These are phyloP conservation scores for Priceomyces carsonii DNA, from an alignment of 805 yeast species.

Conservation along the genomic window DNA sequence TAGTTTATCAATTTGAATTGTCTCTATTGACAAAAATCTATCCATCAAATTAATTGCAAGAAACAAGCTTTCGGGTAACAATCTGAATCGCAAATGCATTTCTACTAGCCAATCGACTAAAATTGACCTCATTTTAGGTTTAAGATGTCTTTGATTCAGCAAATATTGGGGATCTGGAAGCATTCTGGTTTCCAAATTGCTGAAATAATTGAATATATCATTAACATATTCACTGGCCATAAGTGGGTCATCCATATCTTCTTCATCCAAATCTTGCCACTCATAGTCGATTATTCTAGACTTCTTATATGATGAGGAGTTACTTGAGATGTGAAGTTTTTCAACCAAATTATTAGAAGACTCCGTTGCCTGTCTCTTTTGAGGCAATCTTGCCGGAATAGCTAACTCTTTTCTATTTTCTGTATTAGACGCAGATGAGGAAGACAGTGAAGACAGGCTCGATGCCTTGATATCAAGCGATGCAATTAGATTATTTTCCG, in stretches of 20 bases:
- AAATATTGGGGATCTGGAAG: slow-evolving; percentile 73
- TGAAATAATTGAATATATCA: slow-evolving; percentile 81
- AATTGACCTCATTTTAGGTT: slow-evolving; percentile 83
- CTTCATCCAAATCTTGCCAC: slow-evolving; percentile 76
- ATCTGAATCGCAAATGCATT: slow-evolving; percentile 79
- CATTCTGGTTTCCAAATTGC: slow-evolving; percentile 69
- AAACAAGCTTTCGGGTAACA: slow-evolving; percentile 82
- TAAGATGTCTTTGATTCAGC: slow-evolving; percentile 60
- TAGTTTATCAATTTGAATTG: slow-evolving; percentile 73
- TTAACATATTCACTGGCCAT: slow-evolving; percentile 93
- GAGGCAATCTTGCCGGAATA: slow-evolving; percentile 38
- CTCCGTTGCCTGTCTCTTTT: slow-evolving; percentile 59
- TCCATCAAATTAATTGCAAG: slow-evolving; percentile 86
- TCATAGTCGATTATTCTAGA: slow-evolving; percentile 43
- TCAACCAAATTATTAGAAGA: slow-evolving; percentile 47
- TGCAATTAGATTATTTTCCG: slow-evolving; percentile 8
- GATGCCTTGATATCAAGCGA: slow-evolving; percentile 8
- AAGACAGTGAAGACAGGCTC: slow-evolving; percentile 3
- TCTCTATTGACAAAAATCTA: slow-evolving; percentile 73
- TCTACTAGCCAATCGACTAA: slow-evolving; percentile 94
- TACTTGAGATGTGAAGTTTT: slow-evolving; percentile 23
- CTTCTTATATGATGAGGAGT: slow-evolving; percentile 31
- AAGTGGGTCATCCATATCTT: slow-evolving; percentile 66
- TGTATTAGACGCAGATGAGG: slow-evolving; percentile 8
- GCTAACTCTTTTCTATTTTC: slow-evolving; percentile 11